Base-by-base conservation (phyloP, 1,139 yeast species). In the Lodderomyces beijingensis region DNA sequence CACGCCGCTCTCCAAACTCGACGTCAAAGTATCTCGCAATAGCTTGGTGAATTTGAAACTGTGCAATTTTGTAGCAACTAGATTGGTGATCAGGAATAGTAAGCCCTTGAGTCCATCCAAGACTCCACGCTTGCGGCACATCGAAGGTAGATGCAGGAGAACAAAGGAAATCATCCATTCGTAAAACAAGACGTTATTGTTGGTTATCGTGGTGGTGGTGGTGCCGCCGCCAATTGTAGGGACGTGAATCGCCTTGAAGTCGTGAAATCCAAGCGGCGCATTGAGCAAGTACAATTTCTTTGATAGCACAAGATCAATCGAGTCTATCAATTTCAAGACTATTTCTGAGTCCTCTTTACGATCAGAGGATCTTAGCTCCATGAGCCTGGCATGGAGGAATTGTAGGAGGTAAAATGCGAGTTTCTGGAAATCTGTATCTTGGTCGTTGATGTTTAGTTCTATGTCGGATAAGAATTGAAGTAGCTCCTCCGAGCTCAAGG, bases 371-470 rank as follows among this genome's bases (percentile, higher is more conserved):
- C 28, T 21, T 5, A 28, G n/a, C 4, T 19, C 15, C 13, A 16
- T 23, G 16, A 60, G 45, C 31, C 52, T 51, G 13, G 53, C 53
- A 31, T 53, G 44, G 27, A 63, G 45, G 38, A 64, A 63, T 13
- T 55, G 56, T 36, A 62, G 53, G 20, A 67, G 46, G 35, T 61
- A 64, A 11, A 65, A 45, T 16, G 55, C 40, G 32, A 66, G 45
- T 39, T 60, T 61, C 38, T 57, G 57, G 44, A 64, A 66, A 44
- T 67, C 69, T 5, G 65, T 53, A 25, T 59, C 64, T 36, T 60
- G 61, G 28, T 50, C 49, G 30, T 53, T 45, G 31, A 65, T 53
- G 37, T 62, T 62, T 26, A 43, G 44, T 32, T 56, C 55, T 19
- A 68, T 57, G 35, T 68, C 74, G 25, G 52, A 47, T 12, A 68